Evolutionary conservation across 139 green algal species (phyloP), one percentile per base, ranked within the genome.

Genomic region (Micractinium sp.): DNA sequence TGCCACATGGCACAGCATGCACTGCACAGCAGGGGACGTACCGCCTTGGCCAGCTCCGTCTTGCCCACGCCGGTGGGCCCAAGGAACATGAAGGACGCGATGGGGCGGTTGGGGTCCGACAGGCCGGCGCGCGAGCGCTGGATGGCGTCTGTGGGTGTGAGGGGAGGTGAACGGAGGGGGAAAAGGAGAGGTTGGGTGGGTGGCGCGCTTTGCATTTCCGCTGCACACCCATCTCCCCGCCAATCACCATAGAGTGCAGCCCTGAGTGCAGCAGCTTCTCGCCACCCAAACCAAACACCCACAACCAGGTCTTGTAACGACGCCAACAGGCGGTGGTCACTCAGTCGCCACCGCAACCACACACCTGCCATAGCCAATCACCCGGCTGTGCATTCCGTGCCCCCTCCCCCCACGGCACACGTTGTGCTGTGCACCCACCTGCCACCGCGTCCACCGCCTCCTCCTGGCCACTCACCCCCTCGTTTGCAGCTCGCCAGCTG

Each of bases 31-130:
- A 20, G n/a, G 33, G 9, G 3, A 81, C 86, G n/a, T 63, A 90
- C 86, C 23, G 96, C 95, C 93, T 99, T 99, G 69, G 95, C 96
- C 80, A 99, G 96, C 96, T 99, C 98, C 1, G 98, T 99, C 94
- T 99, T 99, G 86, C 98, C 98, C 27, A 99, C 98, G 35, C 98
- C 97, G 0, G 98, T 99, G 60, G 98, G 98, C 7, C 97, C 97
- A 88, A 99, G 94, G 92, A 99, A 99, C 96, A 99, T 99, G 94
- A 99, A 99, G 79, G 87, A 95, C 22, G 98, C 98, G 81, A 99
- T 99, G 76, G 98, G 98, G 3, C 95, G 94, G 87, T 99, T 97
- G 77, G 97, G 98, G 89, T 99, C 97, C 41, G 95, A 94, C 56
- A 99, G 93, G 5, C 98, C 97, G 29, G 96, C 97, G 56, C 96